Percentiles rank a stretch among this genome's conserved stretches.
These are phyloP conservation scores for Hypoxylon rubiginosum DNA, from an alignment of 2,329 filamentous ascomycete genomes.

Conservation along the genomic window DNA sequence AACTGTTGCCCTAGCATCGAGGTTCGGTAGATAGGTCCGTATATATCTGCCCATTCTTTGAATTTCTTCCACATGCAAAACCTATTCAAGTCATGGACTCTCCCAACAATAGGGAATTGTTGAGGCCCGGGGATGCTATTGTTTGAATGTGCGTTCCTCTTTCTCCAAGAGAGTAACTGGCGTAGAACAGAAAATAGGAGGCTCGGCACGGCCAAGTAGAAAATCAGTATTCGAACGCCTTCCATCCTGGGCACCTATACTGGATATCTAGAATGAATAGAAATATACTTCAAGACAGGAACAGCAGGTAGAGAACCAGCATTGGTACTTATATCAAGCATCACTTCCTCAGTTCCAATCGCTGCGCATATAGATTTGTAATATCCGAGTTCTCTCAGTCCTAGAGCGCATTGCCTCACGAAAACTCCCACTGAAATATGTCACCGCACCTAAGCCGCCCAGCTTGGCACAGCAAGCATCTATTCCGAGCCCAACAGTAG, in stretches of 20 bases:
- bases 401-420: slow-evolving; percentile 3
- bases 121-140: slow-evolving; percentile 61
- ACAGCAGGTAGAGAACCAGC: background rate
- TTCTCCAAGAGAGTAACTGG: slow-evolving; percentile 55
- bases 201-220: slow-evolving; percentile 62
- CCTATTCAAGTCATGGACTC: slow-evolving; percentile 63
- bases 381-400: background rate
- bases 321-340: slow-evolving; percentile 8
- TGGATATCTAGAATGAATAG: background rate
- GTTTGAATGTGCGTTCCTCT: slow-evolving; percentile 41
- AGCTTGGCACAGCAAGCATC: background rate
- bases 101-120: slow-evolving; percentile 63
- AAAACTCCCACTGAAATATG: slow-evolving; percentile 17
- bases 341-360: background rate
- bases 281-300: background rate
- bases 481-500: background rate
- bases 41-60: slow-evolving; percentile 51
- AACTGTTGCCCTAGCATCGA: slow-evolving; percentile 52
- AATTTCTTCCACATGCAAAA: slow-evolving; percentile 65
- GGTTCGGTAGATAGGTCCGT: slow-evolving; percentile 52
- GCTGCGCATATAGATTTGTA: background rate
- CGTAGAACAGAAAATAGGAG: slow-evolving; percentile 58
- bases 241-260: slow-evolving; percentile 55
- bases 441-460: background rate
- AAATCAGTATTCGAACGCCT: slow-evolving; percentile 55